These are phyloP conservation scores for Hypoxylon cercidicola DNA, from an alignment of 495 filamentous ascomycete species.

Conservation along the genomic window DNA sequence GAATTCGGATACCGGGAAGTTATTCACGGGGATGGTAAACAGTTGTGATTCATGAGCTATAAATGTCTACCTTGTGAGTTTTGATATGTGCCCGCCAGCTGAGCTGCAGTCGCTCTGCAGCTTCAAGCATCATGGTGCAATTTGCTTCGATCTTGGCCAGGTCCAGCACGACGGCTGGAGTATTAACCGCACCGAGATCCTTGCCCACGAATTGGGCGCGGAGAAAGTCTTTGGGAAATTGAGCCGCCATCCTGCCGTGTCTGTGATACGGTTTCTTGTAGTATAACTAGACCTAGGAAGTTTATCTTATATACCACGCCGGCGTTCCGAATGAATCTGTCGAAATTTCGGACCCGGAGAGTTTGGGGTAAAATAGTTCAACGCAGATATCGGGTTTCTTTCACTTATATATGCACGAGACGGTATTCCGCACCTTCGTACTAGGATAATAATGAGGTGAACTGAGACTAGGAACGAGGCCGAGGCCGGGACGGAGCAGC, in stretches of 20 bases:
- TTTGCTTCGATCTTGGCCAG: conserved; percentile 72
- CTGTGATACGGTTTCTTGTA: conserved; percentile 1
- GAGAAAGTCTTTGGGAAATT: conserved; percentile 54
- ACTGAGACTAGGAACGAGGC: conserved; percentile 14
- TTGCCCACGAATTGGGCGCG: conserved; percentile 68
- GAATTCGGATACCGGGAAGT: too few relatives aligned
- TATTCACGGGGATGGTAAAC: not conserved
- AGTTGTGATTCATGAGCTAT: conserved; percentile 12
- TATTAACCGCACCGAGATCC: conserved; percentile 67
- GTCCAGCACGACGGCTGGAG: conserved; percentile 78
- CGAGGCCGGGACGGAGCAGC: conserved; percentile 24
- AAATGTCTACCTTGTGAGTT: conserved; percentile 75
- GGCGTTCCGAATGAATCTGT: not conserved
- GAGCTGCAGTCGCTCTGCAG: conserved; percentile 66
- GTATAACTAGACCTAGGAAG: conserved; percentile 2
- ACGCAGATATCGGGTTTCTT: not conserved
- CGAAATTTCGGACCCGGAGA: too few relatives aligned
- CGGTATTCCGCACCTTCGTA: too few relatives aligned
- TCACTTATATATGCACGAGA: conserved; percentile 10
- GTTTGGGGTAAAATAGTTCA: too few relatives aligned
- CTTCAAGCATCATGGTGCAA: conserved; percentile 77
- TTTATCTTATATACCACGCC: not conserved
- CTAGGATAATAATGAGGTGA: too few relatives aligned
- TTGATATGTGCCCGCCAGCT: conserved; percentile 86
- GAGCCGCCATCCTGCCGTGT: conserved; percentile 30